phyloP scores from a whole-genome alignment of 768 basidiomycete genomes.

The Kondoa malvinella region DNA sequence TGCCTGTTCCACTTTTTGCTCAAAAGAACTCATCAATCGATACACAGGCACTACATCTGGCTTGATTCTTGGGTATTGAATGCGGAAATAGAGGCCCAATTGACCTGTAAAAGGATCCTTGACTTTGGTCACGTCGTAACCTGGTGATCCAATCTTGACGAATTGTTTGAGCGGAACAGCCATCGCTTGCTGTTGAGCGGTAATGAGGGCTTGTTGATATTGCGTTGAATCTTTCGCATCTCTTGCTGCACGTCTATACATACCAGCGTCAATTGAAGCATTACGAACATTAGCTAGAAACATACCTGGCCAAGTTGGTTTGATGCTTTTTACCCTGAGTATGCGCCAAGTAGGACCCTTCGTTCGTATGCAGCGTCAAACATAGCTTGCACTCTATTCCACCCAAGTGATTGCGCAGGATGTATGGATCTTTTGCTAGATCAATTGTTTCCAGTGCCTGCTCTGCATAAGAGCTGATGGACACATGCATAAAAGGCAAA shows the following conservation, averaged over 20 bases:
- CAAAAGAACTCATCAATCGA: slow-evolving; percentile 53
- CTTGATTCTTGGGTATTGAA: slow-evolving; percentile 39
- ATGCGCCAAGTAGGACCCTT: slow-evolving; percentile 95
- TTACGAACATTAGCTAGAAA: not conserved
- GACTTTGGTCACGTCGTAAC: slow-evolving; percentile 89
- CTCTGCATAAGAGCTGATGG: not conserved
- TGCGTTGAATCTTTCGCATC: slow-evolving; percentile 87
- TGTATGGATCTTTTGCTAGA: slow-evolving; percentile 71
- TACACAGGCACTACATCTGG: not conserved
- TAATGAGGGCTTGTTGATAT: slow-evolving; percentile 48
- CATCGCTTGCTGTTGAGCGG: slow-evolving; percentile 28
- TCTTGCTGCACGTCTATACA: slow-evolving; percentile 61
- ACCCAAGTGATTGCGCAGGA: slow-evolving; percentile 93
- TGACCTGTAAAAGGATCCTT: slow-evolving; percentile 62
- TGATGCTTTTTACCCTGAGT: slow-evolving; percentile 99
- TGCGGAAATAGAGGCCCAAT: slow-evolving; percentile 94
- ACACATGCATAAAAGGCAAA: not conserved
- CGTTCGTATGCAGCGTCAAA: slow-evolving; percentile 95
- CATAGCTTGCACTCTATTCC: slow-evolving; percentile 97
- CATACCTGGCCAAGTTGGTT: slow-evolving; percentile 64
- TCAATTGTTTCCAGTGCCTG: slow-evolving; percentile 86
- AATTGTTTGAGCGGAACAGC: slow-evolving; percentile 76
- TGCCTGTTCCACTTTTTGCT: slow-evolving; percentile 83
- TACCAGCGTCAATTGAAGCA: not conserved
- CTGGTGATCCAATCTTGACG: slow-evolving; percentile 89